Evolutionary conservation across 2,329 filamentous ascomycete species (phyloP).

Genomic region (Colletotrichum sp.): DNA sequence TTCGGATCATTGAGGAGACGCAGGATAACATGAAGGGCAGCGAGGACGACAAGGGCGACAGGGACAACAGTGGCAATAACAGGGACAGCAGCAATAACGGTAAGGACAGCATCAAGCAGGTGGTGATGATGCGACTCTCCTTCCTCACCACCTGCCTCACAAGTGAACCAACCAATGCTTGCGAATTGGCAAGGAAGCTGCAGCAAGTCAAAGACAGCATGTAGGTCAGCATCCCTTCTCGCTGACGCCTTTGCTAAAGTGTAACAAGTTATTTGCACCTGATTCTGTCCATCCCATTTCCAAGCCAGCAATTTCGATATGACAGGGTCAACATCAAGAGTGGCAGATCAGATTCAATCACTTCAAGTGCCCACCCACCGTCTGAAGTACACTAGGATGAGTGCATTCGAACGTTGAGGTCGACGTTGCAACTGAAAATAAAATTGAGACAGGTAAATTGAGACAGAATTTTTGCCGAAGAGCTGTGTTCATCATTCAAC

Average conservation of each 20-base stretch:
- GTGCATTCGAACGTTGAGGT: accelerated
- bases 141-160: not conserved
- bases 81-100: not conserved
- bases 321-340: not conserved
- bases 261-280: not conserved
- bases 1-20: not conserved
- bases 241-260: not conserved
- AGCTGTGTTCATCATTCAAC: constrained; percentile 11
- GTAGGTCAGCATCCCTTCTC: not conserved
- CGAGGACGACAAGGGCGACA: not conserved
- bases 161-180: not conserved
- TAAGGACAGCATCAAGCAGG: not conserved
- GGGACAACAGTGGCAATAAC: not conserved
- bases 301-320: not conserved
- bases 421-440: not conserved
- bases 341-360: not conserved
- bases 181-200: not conserved
- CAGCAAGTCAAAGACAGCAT: not conserved
- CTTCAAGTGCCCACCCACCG: not conserved
- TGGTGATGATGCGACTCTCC: not conserved
- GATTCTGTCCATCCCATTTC: not conserved
- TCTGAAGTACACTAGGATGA: not conserved
- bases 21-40: not conserved
- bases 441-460: not conserved
- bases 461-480: not conserved